Percentiles rank a stretch among this genome's conserved stretches.
Conservation (phyloP, 441 rosid genomes). For the Populus hybrid region DNA sequence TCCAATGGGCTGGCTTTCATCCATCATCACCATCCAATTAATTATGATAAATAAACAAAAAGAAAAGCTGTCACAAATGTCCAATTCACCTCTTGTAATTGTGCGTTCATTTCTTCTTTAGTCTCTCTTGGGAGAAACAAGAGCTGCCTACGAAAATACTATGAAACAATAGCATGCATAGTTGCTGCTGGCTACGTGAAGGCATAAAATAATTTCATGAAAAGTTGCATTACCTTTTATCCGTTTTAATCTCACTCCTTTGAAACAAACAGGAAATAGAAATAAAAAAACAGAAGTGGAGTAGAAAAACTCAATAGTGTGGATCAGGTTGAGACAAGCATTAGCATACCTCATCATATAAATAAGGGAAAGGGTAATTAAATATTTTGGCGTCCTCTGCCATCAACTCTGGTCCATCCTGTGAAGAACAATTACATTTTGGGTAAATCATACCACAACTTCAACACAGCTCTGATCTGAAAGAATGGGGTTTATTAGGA, state of each 20-base stretch:
- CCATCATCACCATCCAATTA: background rate
- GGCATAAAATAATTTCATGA: too few species aligned
- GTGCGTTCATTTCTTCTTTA: background rate
- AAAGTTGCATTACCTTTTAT: too few species aligned
- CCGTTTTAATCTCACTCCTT: too few species aligned
- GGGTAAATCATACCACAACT: slow-evolving; percentile 26
- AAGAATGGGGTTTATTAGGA: slow-evolving; percentile 28
- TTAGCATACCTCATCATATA: slow-evolving; percentile 69
- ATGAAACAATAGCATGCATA: too few species aligned
- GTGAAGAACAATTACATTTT: slow-evolving; percentile 31
- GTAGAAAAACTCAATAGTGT: background rate
- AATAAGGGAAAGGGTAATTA: slow-evolving; percentile 81
- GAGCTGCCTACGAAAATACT: too few species aligned
- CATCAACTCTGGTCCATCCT: slow-evolving; percentile 95
- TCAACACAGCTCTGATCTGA: slow-evolving; percentile 29
- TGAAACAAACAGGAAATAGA: too few species aligned
- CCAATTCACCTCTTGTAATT: background rate
- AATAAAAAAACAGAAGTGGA: background rate
- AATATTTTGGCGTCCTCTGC: slow-evolving; percentile 75
- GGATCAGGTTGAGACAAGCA: slow-evolving; percentile 6
- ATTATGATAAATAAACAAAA: background rate
- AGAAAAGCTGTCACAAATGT: background rate
- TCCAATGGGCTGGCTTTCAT: background rate
- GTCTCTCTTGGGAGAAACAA: background rate
- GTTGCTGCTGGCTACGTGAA: too few species aligned